Conservation (phyloP, 371 early-diverging fungal species). For the Saksenaea vasiformis region DNA sequence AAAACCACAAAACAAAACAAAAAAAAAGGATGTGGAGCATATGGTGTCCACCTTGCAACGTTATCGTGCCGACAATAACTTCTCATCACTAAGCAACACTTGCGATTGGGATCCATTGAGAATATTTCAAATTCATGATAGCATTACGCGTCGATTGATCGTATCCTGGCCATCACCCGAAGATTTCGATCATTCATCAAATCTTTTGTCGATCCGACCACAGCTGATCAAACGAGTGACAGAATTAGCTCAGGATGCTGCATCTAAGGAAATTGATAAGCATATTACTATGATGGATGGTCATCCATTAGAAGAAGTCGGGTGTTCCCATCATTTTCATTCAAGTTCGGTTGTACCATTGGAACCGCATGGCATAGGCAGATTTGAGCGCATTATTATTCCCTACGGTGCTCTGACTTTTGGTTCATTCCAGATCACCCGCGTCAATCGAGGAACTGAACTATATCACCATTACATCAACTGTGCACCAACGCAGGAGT, state of each 20-base stretch:
- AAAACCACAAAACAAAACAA: neutral
- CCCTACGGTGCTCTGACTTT: slow-evolving; percentile 37
- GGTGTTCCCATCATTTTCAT: slow-evolving; percentile 33
- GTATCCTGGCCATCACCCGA: slow-evolving; percentile 10
- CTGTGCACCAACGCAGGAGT: slow-evolving; percentile 4
- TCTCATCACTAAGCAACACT: neutral
- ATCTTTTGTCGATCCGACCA: neutral
- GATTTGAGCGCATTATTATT: slow-evolving; percentile 35
- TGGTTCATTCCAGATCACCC: slow-evolving; percentile 32
- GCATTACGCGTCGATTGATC: slow-evolving; percentile 3
- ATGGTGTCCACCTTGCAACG: neutral
- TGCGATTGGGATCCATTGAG: neutral
- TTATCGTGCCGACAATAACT: neutral
- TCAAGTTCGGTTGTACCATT: slow-evolving; percentile 22
- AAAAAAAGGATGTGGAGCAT: neutral
- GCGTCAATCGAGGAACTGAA: slow-evolving; percentile 1
- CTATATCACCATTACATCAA: slow-evolving; percentile 15
- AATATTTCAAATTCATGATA: slow-evolving; percentile 13
- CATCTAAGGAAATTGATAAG: slow-evolving; percentile 7
- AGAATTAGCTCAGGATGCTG: neutral
- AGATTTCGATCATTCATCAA: neutral
- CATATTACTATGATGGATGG: neutral
- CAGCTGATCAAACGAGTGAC: neutral
- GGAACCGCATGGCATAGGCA: slow-evolving; percentile 14
- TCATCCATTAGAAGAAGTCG: neutral